Percentiles rank a stretch among this genome's conserved stretches.
Conservation (phyloP, 2,329 filamentous ascomycete genomes). For the Exserohilum turcica region DNA sequence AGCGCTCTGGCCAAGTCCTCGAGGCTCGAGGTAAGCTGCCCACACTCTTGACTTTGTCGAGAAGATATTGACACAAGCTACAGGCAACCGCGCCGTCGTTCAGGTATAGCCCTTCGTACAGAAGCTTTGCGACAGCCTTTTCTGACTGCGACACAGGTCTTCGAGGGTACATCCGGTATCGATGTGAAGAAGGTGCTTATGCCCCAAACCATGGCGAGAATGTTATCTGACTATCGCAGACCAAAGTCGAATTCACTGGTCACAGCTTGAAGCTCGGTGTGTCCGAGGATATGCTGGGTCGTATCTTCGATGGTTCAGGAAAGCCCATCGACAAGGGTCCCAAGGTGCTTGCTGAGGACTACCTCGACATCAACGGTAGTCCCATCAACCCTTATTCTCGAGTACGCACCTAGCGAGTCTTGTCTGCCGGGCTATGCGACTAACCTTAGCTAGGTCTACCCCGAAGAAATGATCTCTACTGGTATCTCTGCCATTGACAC, state of each 20-base stretch:
- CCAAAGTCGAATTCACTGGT: constrained; percentile 95
- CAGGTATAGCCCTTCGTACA: constrained; percentile 65
- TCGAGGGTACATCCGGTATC: constrained; percentile 95
- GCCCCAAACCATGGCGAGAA: constrained; percentile 14
- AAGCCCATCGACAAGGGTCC: constrained; percentile 98
- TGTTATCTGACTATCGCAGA: constrained; percentile 59
- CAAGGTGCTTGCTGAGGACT: constrained; percentile 96
- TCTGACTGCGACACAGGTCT: constrained; percentile 68
- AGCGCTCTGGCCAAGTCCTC: constrained; percentile 92
- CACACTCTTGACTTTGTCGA: neutral
- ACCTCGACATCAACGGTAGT: constrained; percentile 97
- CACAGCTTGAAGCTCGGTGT: constrained; percentile 98
- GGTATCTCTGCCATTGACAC: constrained; percentile 99
- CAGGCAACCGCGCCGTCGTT: constrained; percentile 91
- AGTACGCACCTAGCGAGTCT: constrained; percentile 60
- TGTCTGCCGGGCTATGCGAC: constrained; percentile 21
- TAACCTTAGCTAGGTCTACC: constrained; percentile 73
- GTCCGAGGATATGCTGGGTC: constrained; percentile 98
- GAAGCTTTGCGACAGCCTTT: neutral
- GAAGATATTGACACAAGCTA: constrained; percentile 22
- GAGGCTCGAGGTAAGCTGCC: constrained; percentile 83
- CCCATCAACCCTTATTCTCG: constrained; percentile 98
- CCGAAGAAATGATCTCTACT: constrained; percentile 99
- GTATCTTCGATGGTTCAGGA: constrained; percentile 97
- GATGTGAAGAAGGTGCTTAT: constrained; percentile 86